phyloP scores from a whole-genome alignment of 495 filamentous ascomycete species.

The Cenococcum geophilum region DNA sequence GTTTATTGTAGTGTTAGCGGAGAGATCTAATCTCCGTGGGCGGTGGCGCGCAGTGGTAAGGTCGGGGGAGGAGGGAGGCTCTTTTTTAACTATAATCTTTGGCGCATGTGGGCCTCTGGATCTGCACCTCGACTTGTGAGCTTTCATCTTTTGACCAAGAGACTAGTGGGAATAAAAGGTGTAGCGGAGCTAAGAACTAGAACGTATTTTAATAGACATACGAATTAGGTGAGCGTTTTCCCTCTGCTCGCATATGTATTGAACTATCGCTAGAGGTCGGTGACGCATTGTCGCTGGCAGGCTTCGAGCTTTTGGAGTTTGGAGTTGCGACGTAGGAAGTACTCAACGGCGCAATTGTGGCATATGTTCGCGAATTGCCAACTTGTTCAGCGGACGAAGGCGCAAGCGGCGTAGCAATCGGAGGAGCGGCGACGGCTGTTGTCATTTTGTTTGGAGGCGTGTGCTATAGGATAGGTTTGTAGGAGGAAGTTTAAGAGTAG shows the following conservation, averaged over 20 bases:
- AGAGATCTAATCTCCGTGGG: constrained; percentile 83
- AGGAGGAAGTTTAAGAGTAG: constrained; percentile 6
- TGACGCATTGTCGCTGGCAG: constrained; percentile 26
- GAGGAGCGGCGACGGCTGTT: constrained; percentile 30
- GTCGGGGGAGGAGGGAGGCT: constrained; percentile 76
- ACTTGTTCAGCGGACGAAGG: constrained; percentile 15
- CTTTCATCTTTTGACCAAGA: constrained; percentile 6
- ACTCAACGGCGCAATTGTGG: constrained; percentile 33
- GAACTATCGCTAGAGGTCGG: constrained; percentile 33
- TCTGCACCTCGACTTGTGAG: constrained; percentile 27
- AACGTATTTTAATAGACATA: constrained; percentile 40
- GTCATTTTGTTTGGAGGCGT: constrained; percentile 23
- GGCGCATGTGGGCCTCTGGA: constrained; percentile 40
- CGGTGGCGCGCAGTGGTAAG: constrained; percentile 69
- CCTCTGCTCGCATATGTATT: constrained; percentile 37
- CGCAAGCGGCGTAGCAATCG: constrained; percentile 28
- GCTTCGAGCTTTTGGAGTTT: constrained; percentile 26
- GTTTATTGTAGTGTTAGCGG: constrained; percentile 47
- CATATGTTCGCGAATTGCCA: constrained; percentile 28
- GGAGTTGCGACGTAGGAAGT: constrained; percentile 27
- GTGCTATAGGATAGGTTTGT: not conserved
- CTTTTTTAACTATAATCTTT: constrained; percentile 93
- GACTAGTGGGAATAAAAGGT: constrained; percentile 1
- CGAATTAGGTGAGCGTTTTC: constrained; percentile 50
- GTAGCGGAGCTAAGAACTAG: constrained; percentile 9